Base-by-base conservation (phyloP, 2,329 filamentous ascomycete species). In the Aspergillus sp. region DNA sequence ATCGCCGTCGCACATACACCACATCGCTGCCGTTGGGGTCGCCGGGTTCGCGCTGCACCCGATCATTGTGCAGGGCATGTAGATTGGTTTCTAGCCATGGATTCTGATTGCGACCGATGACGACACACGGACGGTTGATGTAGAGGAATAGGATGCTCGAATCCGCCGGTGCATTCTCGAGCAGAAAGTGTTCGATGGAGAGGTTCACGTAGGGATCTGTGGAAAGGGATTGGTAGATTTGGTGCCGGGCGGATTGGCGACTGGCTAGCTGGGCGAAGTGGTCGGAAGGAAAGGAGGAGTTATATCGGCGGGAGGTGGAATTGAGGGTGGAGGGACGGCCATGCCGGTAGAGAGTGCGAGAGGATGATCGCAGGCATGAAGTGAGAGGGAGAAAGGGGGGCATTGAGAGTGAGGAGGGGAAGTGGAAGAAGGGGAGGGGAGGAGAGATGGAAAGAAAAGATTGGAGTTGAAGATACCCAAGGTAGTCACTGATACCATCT, bases 31-130 rank as follows among this genome's bases (percentile, higher is more conserved):
- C 66, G 16, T 67, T 9, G 65, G 66, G 9, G 54, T 54, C 66
- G 55, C 66, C 61, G 46, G 69, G 26, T 49, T 47, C 2, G 56
- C 45, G 16, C 49, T 51, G 63, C 49, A 63, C 67, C 36, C 63
- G 73, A 65, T 70, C 75, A 73, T 62, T 79, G 69, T 69, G 78
- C 69, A 96, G 79, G 1, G 86, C 80, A 45, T 78, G 78, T 9
- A 97, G 82, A 72, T 96, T 91, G 62, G 91, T 87, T 79, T 99
- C 95, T 9, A 91, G 83, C 95, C 94, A 99, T 56, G 95, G 95
- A 74, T 99, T 99, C 79, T 99, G 95, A 75, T 99, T 99, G 61
- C 95, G 88, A 49, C 95, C 95, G 66, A 99, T 89, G 72, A 99
- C 88, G 60, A 99, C 84, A 73, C 91, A 92, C 0, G 94, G 92